Evolutionary conservation across 2,329 filamentous ascomycete species (phyloP).

Genomic region (Pyricularia sp.): DNA sequence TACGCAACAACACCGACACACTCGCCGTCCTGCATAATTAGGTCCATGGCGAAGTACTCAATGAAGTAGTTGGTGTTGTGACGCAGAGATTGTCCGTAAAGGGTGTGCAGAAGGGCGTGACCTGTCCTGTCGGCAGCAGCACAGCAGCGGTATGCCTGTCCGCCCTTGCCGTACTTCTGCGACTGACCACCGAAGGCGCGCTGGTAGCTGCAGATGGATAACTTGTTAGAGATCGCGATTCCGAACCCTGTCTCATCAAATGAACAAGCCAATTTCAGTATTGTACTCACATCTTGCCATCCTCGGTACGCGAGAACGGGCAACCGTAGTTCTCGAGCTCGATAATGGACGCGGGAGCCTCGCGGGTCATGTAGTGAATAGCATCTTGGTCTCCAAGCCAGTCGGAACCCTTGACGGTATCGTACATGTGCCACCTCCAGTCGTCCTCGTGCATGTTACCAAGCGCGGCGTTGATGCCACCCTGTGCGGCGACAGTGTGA

Average conservation of each 20-base stretch:
- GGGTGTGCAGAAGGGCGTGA: constrained; percentile 93
- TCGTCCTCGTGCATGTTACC: constrained; percentile 98
- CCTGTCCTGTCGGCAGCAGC: constrained; percentile 94
- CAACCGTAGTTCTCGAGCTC: constrained; percentile 97
- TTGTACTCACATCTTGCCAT: constrained; percentile 69
- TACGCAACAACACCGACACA: constrained; percentile 95
- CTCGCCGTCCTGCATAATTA: constrained; percentile 95
- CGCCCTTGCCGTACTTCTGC: constrained; percentile 88
- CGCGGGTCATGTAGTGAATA: constrained; percentile 97
- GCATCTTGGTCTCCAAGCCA: constrained; percentile 96
- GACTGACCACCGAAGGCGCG: constrained; percentile 97
- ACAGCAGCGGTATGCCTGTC: constrained; percentile 94
- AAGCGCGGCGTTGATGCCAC: constrained; percentile 77
- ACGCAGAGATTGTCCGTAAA: constrained; percentile 91
- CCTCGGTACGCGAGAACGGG: constrained; percentile 91
- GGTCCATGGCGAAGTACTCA: constrained; percentile 92
- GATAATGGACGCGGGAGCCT: constrained; percentile 81
- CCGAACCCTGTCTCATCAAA: neutral
- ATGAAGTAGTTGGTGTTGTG: constrained; percentile 99
- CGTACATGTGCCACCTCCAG: constrained; percentile 99
- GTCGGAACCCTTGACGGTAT: constrained; percentile 94
- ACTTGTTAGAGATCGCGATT: neutral
- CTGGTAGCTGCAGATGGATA: constrained; percentile 55
- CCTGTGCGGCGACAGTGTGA: constrained; percentile 72
- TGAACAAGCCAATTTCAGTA: neutral